A percentile compares a stretch with the other conserved stretches of the same genome.
Conservation (phyloP, 2,329 filamentous ascomycete species). For the Arthrobotrys pseudoclavata region DNA sequence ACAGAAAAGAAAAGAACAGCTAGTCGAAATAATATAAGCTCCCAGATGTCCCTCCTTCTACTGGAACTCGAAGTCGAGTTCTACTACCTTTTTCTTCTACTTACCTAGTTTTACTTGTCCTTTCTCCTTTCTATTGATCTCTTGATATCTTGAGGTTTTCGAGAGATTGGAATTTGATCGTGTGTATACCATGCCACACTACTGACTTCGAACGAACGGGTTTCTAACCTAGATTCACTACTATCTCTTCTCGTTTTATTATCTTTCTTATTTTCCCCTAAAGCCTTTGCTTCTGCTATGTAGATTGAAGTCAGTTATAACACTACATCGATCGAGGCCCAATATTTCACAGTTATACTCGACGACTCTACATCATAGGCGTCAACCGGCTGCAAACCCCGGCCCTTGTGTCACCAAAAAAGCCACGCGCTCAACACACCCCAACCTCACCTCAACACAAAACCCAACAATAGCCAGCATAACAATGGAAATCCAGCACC, state of each 20-base stretch:
- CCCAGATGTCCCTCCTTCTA: neutral
- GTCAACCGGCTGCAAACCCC: neutral
- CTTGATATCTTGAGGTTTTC: neutral
- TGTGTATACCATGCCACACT: neutral
- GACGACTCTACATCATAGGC: too few species aligned
- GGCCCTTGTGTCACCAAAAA: conserved; percentile 37
- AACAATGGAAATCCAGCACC: conserved; percentile 9
- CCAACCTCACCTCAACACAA: conserved; percentile 7
- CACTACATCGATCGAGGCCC: too few species aligned
- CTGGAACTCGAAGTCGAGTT: conserved; percentile 17
- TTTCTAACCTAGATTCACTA: neutral
- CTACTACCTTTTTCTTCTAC: neutral
- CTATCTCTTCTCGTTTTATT: neutral
- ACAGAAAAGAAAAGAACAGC: neutral
- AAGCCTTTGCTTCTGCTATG: neutral
- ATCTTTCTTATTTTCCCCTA: neutral
- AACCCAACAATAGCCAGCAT: neutral
- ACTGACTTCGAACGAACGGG: neutral
- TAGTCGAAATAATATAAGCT: neutral
- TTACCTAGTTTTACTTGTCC: too few species aligned
- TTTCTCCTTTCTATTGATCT: neutral
- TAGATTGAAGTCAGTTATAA: neutral
- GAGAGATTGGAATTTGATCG: neutral
- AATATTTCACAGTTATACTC: too few species aligned
- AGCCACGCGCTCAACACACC: conserved; percentile 32